Base-by-base conservation (phyloP, 2,329 filamentous ascomycete genomes). In the Gliomastix tumulicola region DNA sequence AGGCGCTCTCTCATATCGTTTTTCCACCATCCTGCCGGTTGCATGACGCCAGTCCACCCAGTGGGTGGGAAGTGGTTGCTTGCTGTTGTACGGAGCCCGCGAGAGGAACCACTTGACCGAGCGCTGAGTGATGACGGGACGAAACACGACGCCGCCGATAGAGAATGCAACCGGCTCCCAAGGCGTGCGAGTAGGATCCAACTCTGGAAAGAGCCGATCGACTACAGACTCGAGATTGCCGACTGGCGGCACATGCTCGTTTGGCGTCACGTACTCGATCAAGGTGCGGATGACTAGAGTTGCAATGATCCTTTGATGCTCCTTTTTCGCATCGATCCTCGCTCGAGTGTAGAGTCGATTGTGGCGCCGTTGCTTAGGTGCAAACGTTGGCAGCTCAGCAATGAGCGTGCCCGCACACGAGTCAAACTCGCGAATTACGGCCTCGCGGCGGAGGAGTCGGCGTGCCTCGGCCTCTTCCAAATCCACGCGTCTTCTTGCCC, bases 401-500 rank as follows among this genome's bases (percentile, higher is more conserved):
- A 67, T 50, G 5, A 68, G 46, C 0, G 68, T 74, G 3, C 74
- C 74, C 0, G 58, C 57, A 30, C 68, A 69, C 4, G 66, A 55
- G 37, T 69, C 60, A 17, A 72, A 66, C 15, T 66, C 60, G 33
- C 61, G 61, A 5, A 74, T 58, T 12, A 76, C 55, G 3, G 59
- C 51, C 30, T 67, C 63, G 22, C 59, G 54, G 13, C 59, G 37
- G n/a, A 88, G 63, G 7, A 84, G 59, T 7, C 65, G 50, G 16
- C 75, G 60, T 0, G 78, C 80, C 39, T 75, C 62, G 3, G 62
- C 58, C 23, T 75, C 73, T 34, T 74, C 62, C 3, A 54, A 46
- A 4, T 57, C 47, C 0, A 64, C 59, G 7, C 63, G 68, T 11
- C 47, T 48, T 32, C 69, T 65, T 21, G 75, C 72, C 21, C 68